These are phyloP conservation scores for Cladosporium sp. DNA, from an alignment of 2,329 filamentous ascomycete species.

Conservation along the genomic window DNA sequence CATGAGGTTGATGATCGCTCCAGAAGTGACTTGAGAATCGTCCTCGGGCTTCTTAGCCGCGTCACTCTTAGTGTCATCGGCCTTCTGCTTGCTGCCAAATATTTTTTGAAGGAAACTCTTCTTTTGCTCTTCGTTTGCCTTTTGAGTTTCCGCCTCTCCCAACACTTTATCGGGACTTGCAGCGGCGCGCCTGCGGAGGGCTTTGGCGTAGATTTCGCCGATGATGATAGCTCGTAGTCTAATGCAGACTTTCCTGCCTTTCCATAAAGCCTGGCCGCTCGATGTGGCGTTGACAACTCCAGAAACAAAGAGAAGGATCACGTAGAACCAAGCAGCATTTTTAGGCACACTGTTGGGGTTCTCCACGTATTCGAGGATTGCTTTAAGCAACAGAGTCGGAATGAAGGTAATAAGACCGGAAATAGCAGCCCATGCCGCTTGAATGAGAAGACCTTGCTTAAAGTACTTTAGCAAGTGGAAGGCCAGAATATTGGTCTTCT, in stretches of 20 bases:
- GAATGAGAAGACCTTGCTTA: constrained; percentile 69
- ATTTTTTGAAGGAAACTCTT: constrained; percentile 47
- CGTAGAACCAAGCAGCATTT: constrained; percentile 94
- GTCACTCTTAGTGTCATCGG: constrained; percentile 46
- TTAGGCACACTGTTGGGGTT: constrained; percentile 70
- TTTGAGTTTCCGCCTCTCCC: constrained; percentile 50
- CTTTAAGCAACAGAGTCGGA: constrained; percentile 85
- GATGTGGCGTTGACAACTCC: constrained; percentile 78
- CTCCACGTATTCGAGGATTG: constrained; percentile 93
- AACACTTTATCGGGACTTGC: constrained; percentile 71
- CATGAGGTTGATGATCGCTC: constrained; percentile 99
- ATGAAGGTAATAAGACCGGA: constrained; percentile 84
- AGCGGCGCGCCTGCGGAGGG: constrained; percentile 84
- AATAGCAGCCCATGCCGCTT: constrained; percentile 77
- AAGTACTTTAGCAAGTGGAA: constrained; percentile 85
- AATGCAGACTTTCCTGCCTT: constrained; percentile 92
- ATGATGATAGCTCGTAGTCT: constrained; percentile 91
- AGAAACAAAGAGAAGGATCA: constrained; percentile 82
- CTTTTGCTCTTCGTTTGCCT: constrained; percentile 45
- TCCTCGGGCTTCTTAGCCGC: constrained; percentile 35
- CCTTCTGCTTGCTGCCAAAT: constrained; percentile 63
- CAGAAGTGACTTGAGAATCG: constrained; percentile 73
- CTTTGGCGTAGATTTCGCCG: constrained; percentile 96
- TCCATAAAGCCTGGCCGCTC: constrained; percentile 86
- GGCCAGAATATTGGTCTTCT: constrained; percentile 76